These are phyloP conservation scores for Anthostomella pinea DNA, from an alignment of 2,329 filamentous ascomycete species.

Conservation along the genomic window DNA sequence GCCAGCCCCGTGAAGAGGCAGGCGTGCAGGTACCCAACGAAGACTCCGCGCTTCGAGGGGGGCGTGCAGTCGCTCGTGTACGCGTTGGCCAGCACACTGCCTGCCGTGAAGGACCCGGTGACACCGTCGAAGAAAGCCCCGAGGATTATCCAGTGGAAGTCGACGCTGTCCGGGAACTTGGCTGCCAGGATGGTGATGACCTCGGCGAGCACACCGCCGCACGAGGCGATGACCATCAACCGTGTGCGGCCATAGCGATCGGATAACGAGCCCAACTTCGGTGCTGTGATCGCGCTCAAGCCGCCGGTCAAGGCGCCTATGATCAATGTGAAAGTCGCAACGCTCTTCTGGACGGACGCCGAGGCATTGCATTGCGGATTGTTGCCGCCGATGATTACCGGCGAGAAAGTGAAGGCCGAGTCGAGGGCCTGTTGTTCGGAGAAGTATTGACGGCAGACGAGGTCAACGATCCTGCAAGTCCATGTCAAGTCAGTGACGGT, in stretches of 20 bases:
- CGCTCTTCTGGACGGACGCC: constrained; percentile 72
- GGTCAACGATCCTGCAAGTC: constrained; percentile 60
- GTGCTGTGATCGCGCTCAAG: constrained; percentile 76
- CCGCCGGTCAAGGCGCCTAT: constrained; percentile 72
- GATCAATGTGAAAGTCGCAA: constrained; percentile 75
- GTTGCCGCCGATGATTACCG: constrained; percentile 64
- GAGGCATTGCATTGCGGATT: constrained; percentile 81
- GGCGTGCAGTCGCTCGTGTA: constrained; percentile 88
- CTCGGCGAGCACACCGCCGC: constrained; percentile 73
- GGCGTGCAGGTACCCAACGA: constrained; percentile 87
- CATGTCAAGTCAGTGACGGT: too few relatives aligned
- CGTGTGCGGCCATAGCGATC: constrained; percentile 80
- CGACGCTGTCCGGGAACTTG: constrained; percentile 67
- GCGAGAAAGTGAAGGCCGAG: constrained; percentile 58
- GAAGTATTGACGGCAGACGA: constrained; percentile 83
- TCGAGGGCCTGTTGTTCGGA: constrained; percentile 60
- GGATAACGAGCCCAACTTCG: constrained; percentile 79
- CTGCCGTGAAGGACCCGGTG: constrained; percentile 83
- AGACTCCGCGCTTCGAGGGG: constrained; percentile 73
- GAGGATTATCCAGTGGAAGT: constrained; percentile 76
- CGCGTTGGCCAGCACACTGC: constrained; percentile 72
- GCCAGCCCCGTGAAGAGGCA: constrained; percentile 88
- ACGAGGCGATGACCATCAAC: constrained; percentile 69
- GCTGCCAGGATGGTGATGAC: constrained; percentile 75
- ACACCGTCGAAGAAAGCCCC: constrained; percentile 79